phyloP scores from a whole-genome alignment of 495 filamentous ascomycete species.

The Pseudomonodictys pantanalensis region DNA sequence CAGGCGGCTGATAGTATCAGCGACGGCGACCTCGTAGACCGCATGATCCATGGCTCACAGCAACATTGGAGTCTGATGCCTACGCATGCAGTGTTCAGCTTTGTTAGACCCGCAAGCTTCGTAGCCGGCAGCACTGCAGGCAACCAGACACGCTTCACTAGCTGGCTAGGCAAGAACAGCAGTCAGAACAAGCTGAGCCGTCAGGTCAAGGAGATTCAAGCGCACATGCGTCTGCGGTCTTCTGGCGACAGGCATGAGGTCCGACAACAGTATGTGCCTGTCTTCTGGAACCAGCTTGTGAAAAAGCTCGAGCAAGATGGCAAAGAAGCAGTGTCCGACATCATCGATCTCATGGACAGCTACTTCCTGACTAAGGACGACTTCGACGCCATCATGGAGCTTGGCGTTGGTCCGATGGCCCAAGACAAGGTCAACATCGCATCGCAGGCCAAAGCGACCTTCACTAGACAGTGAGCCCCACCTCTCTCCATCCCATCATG shows the following conservation, averaged over 20 bases:
- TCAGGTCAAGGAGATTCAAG: conserved; percentile 90
- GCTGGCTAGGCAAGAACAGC: conserved; percentile 94
- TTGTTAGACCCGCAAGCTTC: conserved; percentile 87
- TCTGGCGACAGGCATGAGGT: conserved; percentile 94
- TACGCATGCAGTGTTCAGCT: conserved; percentile 93
- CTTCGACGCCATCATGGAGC: conserved; percentile 86
- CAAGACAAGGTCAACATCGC: conserved; percentile 73
- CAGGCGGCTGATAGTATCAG: conserved; percentile 92
- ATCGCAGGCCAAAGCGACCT: conserved; percentile 77
- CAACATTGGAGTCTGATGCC: conserved; percentile 99
- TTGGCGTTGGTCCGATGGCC: conserved; percentile 82
- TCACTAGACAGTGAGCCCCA: conserved; percentile 70
- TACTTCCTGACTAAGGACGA: conserved; percentile 97
- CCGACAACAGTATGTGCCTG: conserved; percentile 87
- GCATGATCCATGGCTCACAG: conserved; percentile 97
- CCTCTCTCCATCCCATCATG: not conserved
- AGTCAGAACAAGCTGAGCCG: conserved; percentile 79
- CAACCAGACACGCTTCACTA: conserved; percentile 62
- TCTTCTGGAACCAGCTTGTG: conserved; percentile 81
- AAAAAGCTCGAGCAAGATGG: conserved; percentile 48
- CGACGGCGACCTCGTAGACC: conserved; percentile 92
- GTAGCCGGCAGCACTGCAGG: conserved; percentile 69
- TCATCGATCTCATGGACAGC: conserved; percentile 89
- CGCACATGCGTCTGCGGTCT: conserved; percentile 88
- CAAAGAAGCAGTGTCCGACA: conserved; percentile 42